Conservation (phyloP, 2,329 filamentous ascomycete genomes). For the Colletotrichum sp. region DNA sequence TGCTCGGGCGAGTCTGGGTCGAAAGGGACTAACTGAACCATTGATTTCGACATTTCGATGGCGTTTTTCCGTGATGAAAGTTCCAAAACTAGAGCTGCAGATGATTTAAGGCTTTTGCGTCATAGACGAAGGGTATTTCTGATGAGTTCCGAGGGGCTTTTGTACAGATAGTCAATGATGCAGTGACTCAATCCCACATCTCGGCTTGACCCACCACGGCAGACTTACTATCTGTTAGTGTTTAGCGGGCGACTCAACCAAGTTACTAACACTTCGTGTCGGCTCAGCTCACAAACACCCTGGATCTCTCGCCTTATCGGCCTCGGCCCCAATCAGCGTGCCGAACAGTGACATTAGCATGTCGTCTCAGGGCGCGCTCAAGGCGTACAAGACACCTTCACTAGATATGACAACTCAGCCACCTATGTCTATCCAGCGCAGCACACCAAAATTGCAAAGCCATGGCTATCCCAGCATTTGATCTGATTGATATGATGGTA, state of each 20-base stretch:
- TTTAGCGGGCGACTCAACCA: too few species aligned
- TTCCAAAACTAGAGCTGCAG: background rate
- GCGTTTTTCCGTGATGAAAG: background rate
- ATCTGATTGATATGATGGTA: background rate
- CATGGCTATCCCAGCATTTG: background rate
- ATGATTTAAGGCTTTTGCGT: background rate
- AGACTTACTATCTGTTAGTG: background rate
- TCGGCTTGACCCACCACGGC: background rate
- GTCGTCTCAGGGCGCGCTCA: background rate
- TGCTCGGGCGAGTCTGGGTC: conserved; percentile 27
- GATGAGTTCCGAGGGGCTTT: background rate
- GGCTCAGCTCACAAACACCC: background rate
- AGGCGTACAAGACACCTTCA: background rate
- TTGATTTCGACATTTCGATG: background rate
- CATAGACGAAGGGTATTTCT: accelerated
- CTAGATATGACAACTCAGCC: background rate
- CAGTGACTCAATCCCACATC: background rate
- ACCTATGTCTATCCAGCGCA: too few species aligned
- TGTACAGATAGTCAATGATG: background rate
- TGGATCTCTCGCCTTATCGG: background rate
- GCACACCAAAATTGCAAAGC: background rate
- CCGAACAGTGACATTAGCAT: background rate
- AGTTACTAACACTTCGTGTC: background rate
- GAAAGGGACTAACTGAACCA: conserved; percentile 27
- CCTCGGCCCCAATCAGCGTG: background rate